Evolutionary conservation across 495 filamentous ascomycete genomes (phyloP), one percentile per base, ranked within the genome.

Genomic region (Talaromyces stipitatus): DNA sequence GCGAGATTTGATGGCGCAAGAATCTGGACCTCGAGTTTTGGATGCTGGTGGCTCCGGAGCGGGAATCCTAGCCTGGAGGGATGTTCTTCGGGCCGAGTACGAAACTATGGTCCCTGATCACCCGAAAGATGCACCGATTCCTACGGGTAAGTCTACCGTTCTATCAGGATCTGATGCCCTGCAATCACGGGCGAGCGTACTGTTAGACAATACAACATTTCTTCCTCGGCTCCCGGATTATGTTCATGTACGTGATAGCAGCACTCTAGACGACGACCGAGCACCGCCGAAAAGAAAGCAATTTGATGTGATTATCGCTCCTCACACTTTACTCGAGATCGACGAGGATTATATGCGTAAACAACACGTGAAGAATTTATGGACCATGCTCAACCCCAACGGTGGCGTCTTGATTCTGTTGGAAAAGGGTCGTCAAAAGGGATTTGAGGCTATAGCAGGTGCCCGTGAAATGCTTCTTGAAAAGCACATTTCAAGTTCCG

Each of bases 221-320:
- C 78, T 98, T 23, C 94, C 94, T 10, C 88, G 91, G 2, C 74
- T 97, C 26, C 94, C 94, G n/a, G 91, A 98, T 63, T 90, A 91
- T 61, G 61, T 90, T n/a, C 89, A 92, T 60, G 61, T 71, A 9
- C 71, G 72, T 29, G 75, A 77, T 26, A 70, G 70, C 48, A 72
- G 78, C 1, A 78, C 78, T 2, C 54, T 75, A n/a, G 69, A 78
- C 8, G 69, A 76, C 32, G 63, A 62, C 4, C 67, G 76, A 50
- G 62, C 68, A 14, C 64, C 77, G n/a, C 70, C 73, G 1, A 81
- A 79, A 2, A 82, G 87, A 51, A 96, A 96, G 66, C 75, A 84
- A 32, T 97, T 85, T 64, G 94, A 98, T 67, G 70, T 98, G 54
- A 89, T 98, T 60, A 85, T 98, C 57, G 91, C 90, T 0, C 87